phyloP scores from a whole-genome alignment of 1,284 basidiomycete species.

The Omphalotus olearius region DNA sequence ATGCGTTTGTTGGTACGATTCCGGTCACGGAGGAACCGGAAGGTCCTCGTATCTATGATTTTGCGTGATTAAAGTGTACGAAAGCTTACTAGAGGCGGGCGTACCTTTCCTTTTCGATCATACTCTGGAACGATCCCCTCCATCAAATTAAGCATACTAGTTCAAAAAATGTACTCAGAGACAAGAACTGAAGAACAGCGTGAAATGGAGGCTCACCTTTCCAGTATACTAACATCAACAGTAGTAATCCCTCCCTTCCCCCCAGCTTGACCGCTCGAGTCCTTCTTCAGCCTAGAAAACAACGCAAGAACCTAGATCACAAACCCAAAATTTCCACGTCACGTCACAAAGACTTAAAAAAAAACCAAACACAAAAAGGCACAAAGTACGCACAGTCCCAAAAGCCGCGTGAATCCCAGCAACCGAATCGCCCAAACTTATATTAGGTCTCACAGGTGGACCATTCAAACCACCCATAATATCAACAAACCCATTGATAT shows the following conservation, averaged over 20 bases:
- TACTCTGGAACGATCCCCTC: constrained; percentile 75
- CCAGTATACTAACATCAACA: constrained; percentile 72
- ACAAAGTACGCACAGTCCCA: constrained; percentile 46
- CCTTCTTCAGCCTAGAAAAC: constrained; percentile 43
- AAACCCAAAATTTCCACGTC: too few relatives aligned
- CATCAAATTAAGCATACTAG: constrained; percentile 70
- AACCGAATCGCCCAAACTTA: constrained; percentile 66
- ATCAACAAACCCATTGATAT: constrained; percentile 64
- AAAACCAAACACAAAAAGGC: background rate
- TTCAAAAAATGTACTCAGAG: background rate
- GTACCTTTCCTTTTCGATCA: constrained; percentile 61
- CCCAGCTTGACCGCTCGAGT: constrained; percentile 1
- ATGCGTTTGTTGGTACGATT: constrained; percentile 70
- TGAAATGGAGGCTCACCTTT: constrained; percentile 41
- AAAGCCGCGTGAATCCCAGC: constrained; percentile 70
- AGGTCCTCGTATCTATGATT: constrained; percentile 53
- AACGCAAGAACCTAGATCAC: constrained; percentile 63
- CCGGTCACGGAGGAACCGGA: constrained; percentile 71
- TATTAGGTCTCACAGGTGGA: constrained; percentile 65
- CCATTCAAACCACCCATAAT: constrained; percentile 49
- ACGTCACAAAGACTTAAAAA: too few relatives aligned
- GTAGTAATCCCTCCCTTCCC: constrained; percentile 35
- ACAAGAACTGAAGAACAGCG: background rate
- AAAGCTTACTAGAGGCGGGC: constrained; percentile 5
- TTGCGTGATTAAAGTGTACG: too few relatives aligned